Evolutionary conservation across 257 asterid genomes (phyloP), one percentile per base, ranked within the genome.

Genomic region (Capsicum pubescens): DNA sequence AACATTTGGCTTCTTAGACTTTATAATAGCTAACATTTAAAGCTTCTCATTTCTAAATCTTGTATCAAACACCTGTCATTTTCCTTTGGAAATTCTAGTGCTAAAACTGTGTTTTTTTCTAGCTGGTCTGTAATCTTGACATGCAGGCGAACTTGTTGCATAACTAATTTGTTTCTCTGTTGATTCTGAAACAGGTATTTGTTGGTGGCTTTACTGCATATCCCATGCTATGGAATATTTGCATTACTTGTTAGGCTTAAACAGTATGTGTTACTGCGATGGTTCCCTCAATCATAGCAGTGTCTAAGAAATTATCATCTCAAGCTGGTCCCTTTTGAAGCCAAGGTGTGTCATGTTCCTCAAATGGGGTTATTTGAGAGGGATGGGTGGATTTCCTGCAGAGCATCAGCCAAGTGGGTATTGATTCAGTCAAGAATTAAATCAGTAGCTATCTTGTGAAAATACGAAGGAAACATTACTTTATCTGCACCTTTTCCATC

Each of bases 191-290:
- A 79, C 94, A 97, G 99, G 98, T 93, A 97, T 64, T 85, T 96
- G 89, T 79, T 91, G 87, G 98, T 94, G 82, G 98, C 95, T 21
- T 36, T 90, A 66, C 60, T 95, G 92, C 98, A 97, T 81, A 15
- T 97, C 32, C 99, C 98, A 35, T 93, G 97, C 94, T 93, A 92
- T 72, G 91, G 88, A 15, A 9, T 89, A 56, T 92, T 85, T 88
- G 89, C 87, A 7, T 63, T 90, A 83, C 67, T 91, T n/a, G 93
- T 91, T 81, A 91, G 85, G 88, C 84, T 85, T 57, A 96, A 94
- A 81, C 90, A 90, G 59, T 63, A 82, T 79, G 55, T 90, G 54
- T 61, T 91, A 21, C 87, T 90, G 66, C 93, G 88, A 91, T 88
- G 89, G 84, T 93, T 91, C 90, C 90, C 95, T 21, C 86, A 86